Percentiles rank a stretch among this genome's conserved stretches.
These are phyloP conservation scores for Lasiosphaeriaceae sp. DNA, from an alignment of 495 filamentous ascomycete genomes.

Conservation along the genomic window DNA sequence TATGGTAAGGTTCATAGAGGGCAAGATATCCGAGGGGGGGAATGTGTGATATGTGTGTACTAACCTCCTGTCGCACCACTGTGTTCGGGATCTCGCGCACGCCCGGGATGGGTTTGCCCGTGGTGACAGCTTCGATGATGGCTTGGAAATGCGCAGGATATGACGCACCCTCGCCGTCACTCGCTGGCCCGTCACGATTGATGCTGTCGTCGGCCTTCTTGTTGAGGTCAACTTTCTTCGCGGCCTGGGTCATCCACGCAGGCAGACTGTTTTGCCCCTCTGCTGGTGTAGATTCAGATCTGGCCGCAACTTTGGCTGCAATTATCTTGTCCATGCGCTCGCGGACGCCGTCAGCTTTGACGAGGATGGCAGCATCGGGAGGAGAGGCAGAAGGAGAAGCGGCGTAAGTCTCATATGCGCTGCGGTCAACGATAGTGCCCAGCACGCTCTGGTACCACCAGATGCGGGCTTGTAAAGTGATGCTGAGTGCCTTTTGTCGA, in stretches of 20 bases:
- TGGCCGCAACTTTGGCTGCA: background rate
- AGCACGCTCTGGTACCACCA: constrained; percentile 41
- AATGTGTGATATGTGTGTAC: too few species aligned
- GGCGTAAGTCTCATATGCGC: constrained; percentile 32
- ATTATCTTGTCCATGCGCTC: constrained; percentile 12
- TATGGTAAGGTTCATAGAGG: too few species aligned
- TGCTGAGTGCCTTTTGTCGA: constrained; percentile 26
- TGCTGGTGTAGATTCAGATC: background rate
- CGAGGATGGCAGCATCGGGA: constrained; percentile 22
- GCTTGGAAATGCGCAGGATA: constrained; percentile 87
- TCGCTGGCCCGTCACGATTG: constrained; percentile 11
- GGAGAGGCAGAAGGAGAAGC: background rate
- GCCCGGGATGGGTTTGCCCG: constrained; percentile 79
- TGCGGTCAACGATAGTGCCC: constrained; percentile 31
- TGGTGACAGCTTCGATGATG: constrained; percentile 83
- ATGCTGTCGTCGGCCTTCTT: constrained; percentile 25
- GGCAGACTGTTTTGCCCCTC: constrained; percentile 23
- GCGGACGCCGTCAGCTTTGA: constrained; percentile 24
- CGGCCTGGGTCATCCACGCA: constrained; percentile 41
- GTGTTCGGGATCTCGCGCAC: constrained; percentile 87
- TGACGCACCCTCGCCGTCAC: constrained; percentile 43
- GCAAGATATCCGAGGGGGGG: too few species aligned
- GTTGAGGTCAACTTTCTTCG: constrained; percentile 37
- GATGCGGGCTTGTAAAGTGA: constrained; percentile 38
- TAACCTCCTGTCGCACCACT: constrained; percentile 56